Base-by-base conservation (phyloP, 768 basidiomycete species). In the Tricholoma sp. region DNA sequence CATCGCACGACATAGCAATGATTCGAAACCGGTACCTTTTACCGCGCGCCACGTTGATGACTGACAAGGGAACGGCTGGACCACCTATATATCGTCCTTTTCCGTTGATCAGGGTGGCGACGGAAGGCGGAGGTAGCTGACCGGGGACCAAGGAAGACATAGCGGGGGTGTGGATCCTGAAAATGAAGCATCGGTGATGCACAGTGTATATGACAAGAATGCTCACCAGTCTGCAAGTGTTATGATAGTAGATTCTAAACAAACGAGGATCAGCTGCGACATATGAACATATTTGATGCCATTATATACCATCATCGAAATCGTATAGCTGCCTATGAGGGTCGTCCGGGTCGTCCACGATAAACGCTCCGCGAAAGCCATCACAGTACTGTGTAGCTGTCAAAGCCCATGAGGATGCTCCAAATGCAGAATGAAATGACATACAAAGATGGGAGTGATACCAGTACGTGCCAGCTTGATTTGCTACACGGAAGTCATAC, bases 371-470 rank as follows among this genome's bases (percentile, higher is more conserved):
- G 41, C 82, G 67, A 28, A 83, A 70, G 0, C 81, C 82, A 53
- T 84, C 82, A 52, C 82, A 84, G 56, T 83, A 83, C 65, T 83
- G 82, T 0, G 75, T 73, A 11, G 72, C 72, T 68, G 17, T 24
- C 18, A 39, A 20, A 31, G 32, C 34, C 11, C 37, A 57, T 51
- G 53, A 42, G 41, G 24, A 24, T 24, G 24, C 24, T 54, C 37
- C n/a, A 52, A 53, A 45, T 48, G 24, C 54, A 17, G 36, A n/a
- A 24, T 29, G 51, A 65, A 76, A 0, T 3, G 24, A 47, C 45
- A 2, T 15, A 47, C 45, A 47, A 3, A 28, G 6, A 29, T 29
- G 45, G 24, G 45, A 47, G 29, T 47, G 45, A 47, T 47, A 47
- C 45, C 45, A 47, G 24, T 13, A 47, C 12, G 75, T 76, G 8